Conservation (phyloP, 768 basidiomycete species). For the Russula dissimulans region DNA sequence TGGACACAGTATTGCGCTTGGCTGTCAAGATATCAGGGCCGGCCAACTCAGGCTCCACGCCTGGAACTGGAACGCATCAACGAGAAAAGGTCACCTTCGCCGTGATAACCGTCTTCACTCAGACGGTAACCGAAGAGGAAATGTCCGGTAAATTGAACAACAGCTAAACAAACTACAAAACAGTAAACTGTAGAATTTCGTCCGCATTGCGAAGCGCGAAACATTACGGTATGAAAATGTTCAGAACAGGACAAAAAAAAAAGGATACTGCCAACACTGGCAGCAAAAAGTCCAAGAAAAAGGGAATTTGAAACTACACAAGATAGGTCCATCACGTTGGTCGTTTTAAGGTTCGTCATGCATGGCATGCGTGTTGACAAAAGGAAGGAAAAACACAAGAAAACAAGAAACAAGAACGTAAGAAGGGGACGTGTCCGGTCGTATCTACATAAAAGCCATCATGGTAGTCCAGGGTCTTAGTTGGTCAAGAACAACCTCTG, state of each 20-base stretch:
- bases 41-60: no score
- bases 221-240: no score
- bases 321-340: no score
- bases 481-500: conserved; percentile 2
- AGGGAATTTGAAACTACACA: no score
- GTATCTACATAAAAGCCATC: not conserved
- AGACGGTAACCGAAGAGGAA: not conserved
- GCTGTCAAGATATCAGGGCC: no score
- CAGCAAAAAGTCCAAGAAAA: no score
- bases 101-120: not conserved
- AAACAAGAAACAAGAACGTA: not conserved
- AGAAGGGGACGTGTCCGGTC: not conserved
- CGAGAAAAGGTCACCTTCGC: not conserved
- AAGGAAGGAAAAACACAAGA: not conserved
- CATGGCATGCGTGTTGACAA: no score
- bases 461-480: not conserved
- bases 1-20: no score
- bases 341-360: not conserved
- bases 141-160: not conserved
- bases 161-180: not conserved
- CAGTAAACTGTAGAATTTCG: not conserved
- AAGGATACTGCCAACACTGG: not conserved
- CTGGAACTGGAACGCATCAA: no score
- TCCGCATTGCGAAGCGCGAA: no score
- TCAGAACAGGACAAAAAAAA: not conserved